Evolutionary conservation across 768 basidiomycete genomes (phyloP).

Genomic region (Crucibulum laeve): DNA sequence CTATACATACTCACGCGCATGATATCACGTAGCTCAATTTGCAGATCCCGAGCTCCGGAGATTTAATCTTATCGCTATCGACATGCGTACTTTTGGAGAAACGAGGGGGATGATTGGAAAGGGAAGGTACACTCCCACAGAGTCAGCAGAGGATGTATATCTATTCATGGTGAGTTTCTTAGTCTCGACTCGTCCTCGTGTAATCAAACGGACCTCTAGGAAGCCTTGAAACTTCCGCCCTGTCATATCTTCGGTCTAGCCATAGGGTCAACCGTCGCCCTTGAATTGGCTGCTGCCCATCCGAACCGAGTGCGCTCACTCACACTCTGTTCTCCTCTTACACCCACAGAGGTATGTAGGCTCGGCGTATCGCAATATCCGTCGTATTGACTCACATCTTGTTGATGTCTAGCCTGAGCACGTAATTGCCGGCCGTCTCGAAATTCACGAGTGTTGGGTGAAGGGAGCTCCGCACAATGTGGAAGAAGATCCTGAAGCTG

Average conservation of each 20-base stretch:
- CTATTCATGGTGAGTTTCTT: constrained; percentile 29
- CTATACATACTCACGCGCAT: neutral
- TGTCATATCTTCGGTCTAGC: constrained; percentile 32
- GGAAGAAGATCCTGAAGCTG: constrained; percentile 2
- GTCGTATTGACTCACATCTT: neutral
- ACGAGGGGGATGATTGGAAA: constrained; percentile 22
- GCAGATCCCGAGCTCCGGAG: constrained; percentile 26
- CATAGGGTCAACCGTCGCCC: constrained; percentile 25
- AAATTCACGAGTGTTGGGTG: constrained; percentile 21
- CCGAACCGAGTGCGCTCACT: constrained; percentile 27
- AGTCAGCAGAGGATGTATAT: constrained; percentile 25
- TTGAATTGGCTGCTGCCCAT: constrained; percentile 25
- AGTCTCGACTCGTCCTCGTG: neutral
- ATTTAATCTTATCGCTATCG: constrained; percentile 32
- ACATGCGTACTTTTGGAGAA: constrained; percentile 27
- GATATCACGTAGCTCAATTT: constrained; percentile 24
- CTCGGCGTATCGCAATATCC: neutral
- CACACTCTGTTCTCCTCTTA: constrained; percentile 30
- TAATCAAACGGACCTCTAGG: constrained; percentile 10
- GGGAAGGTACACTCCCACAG: constrained; percentile 19
- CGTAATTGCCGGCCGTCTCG: constrained; percentile 19
- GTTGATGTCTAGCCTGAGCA: constrained; percentile 18
- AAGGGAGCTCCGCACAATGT: constrained; percentile 8
- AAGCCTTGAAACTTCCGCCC: constrained; percentile 25
- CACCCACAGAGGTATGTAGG: constrained; percentile 24